Percentiles rank a stretch among this genome's conserved stretches.
Conservation (phyloP, 1,284 basidiomycete genomes). For the Tilletia horrida region DNA sequence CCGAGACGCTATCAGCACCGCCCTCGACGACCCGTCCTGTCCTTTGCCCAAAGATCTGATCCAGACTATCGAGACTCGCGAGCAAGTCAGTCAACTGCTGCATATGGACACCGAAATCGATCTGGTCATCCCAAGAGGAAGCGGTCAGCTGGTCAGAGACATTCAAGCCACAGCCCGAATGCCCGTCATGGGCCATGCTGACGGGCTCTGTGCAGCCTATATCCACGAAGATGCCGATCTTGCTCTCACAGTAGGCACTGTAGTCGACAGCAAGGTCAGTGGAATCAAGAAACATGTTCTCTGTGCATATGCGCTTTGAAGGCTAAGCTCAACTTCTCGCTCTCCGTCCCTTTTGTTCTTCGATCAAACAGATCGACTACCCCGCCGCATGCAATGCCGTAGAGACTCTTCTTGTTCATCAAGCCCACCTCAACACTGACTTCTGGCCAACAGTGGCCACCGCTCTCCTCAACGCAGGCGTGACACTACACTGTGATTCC, state of each 20-base stretch:
- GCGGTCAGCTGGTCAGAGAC: slow-evolving; percentile 79
- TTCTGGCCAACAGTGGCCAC: slow-evolving; percentile 77
- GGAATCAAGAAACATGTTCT: not conserved
- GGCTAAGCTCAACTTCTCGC: not conserved
- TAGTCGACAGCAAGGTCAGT: slow-evolving; percentile 84
- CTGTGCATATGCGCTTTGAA: slow-evolving; percentile 13
- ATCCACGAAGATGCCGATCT: slow-evolving; percentile 77
- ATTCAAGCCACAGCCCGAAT: slow-evolving; percentile 90
- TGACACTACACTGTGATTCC: slow-evolving; percentile 76
- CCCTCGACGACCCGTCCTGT: slow-evolving; percentile 59
- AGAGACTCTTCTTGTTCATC: slow-evolving; percentile 85
- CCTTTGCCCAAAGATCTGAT: slow-evolving; percentile 73
- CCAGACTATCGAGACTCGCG: slow-evolving; percentile 87
- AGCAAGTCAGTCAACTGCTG: slow-evolving; percentile 81
- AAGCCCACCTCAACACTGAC: slow-evolving; percentile 51
- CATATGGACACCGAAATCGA: slow-evolving; percentile 88
- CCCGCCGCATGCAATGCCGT: slow-evolving; percentile 92
- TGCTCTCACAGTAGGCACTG: slow-evolving; percentile 74
- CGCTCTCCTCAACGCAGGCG: slow-evolving; percentile 67
- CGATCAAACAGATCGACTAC: slow-evolving; percentile 75
- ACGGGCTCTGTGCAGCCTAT: slow-evolving; percentile 86
- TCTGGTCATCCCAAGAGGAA: slow-evolving; percentile 92
- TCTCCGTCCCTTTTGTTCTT: not conserved
- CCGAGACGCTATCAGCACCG: slow-evolving; percentile 67
- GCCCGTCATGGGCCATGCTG: slow-evolving; percentile 98